Conservation (phyloP, 441 rosid genomes). For the Adansonia grandidieri region DNA sequence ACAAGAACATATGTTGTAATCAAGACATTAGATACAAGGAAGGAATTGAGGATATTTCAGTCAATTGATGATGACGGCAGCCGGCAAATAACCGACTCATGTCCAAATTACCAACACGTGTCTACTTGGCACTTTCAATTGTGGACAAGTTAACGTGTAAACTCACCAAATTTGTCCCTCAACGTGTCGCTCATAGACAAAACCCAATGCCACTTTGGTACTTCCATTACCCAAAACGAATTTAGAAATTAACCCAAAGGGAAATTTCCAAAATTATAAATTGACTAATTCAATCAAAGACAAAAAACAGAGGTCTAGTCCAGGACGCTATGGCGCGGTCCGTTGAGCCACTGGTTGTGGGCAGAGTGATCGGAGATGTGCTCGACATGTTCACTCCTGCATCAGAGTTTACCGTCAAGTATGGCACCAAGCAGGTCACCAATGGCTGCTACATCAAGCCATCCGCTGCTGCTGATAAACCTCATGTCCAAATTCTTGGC, state of each 20-base stretch:
- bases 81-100: background rate
- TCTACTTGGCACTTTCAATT: background rate
- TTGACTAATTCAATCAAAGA: background rate
- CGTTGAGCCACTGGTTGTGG: slow-evolving; percentile 41
- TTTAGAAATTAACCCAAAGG: background rate
- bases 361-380: slow-evolving; percentile 25
- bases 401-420: background rate
- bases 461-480: slow-evolving; percentile 27
- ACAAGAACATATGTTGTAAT: background rate
- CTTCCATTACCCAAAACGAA: background rate
- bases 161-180: background rate
- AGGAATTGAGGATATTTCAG: background rate
- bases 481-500: slow-evolving; percentile 23
- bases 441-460: slow-evolving; percentile 38
- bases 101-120: slow-evolving; percentile 10
- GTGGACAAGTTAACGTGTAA: background rate
- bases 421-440: slow-evolving; percentile 19
- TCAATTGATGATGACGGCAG: background rate
- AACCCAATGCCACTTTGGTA: background rate
- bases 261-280: background rate
- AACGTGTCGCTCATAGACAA: background rate
- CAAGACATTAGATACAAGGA: background rate
- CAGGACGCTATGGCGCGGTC: slow-evolving; percentile 36
- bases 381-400: slow-evolving; percentile 17
- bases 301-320: background rate